phyloP scores from a whole-genome alignment of 2,329 filamentous ascomycete species.

The Pseudovirgaria hyperparasitica region DNA sequence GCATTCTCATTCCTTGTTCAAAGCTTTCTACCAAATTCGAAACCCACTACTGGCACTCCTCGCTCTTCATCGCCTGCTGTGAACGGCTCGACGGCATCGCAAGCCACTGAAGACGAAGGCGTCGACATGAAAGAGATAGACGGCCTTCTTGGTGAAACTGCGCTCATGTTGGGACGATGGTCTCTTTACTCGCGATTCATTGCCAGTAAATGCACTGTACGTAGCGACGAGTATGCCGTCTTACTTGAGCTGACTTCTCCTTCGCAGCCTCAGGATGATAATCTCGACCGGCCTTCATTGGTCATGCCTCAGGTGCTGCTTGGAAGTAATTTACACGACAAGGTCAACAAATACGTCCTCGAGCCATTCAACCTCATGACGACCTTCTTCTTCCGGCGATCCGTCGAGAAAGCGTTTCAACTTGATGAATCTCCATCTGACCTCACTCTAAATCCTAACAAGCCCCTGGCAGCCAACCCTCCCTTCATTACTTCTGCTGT shows the following conservation, averaged over 20 bases:
- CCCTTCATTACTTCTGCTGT: slow-evolving; percentile 92
- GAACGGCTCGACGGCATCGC: slow-evolving; percentile 28
- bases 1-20: slow-evolving; percentile 95
- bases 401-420: slow-evolving; percentile 95
- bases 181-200: slow-evolving; percentile 85
- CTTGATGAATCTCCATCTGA: slow-evolving; percentile 78
- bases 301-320: slow-evolving; percentile 60
- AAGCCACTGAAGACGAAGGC: slow-evolving; percentile 72
- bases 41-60: slow-evolving; percentile 46
- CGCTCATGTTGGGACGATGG: slow-evolving; percentile 87
- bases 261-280: slow-evolving; percentile 25
- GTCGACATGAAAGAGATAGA: slow-evolving; percentile 97
- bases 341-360: slow-evolving; percentile 61
- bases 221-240: slow-evolving; percentile 17
- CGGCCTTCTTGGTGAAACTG: slow-evolving; percentile 71
- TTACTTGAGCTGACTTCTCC: slow-evolving; percentile 8
- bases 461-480: slow-evolving; percentile 59
- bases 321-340: slow-evolving; percentile 68
- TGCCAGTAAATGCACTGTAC: slow-evolving; percentile 70
- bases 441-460: slow-evolving; percentile 62
- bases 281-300: slow-evolving; percentile 40
- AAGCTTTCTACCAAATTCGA: slow-evolving; percentile 70
- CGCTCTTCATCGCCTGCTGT: slow-evolving; percentile 66
- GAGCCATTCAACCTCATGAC: slow-evolving; percentile 84
- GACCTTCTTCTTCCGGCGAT: slow-evolving; percentile 91